Evolutionary conservation across 2,329 filamentous ascomycete genomes (phyloP), one percentile per base, ranked within the genome.

Genomic region (Ophiostoma quercus): DNA sequence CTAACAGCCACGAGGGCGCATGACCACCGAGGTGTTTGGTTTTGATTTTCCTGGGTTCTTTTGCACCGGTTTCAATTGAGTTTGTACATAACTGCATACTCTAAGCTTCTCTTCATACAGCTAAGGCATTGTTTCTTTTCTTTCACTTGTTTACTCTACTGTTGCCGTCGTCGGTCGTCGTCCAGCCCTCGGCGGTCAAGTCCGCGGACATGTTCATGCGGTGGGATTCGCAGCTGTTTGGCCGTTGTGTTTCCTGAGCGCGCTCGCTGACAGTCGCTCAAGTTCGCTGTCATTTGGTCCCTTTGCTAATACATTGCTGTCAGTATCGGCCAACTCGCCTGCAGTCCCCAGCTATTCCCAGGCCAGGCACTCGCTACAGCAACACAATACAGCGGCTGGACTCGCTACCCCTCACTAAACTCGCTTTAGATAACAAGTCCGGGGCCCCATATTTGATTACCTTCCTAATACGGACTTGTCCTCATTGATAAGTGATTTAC

Each of bases 401-500:
- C 43, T 47, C 22, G 62, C 29, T 37, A 39, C 63, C 63, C 63
- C 63, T 66, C 37, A 66, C 14, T 37, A 22, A 37, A 37, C 60
- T 63, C 60, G 32, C 37, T 66, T 39, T 37, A 66, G 62, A 41
- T 37, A 41, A 66, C 62, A 57, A 25, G 51, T 57, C 51, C 51
- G 51, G 51, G 51, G 32, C 29, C 63, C 63, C 63, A 37, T 66
- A 43, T 25, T 66, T 39, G 63, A 66, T 47, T 67, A 29, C 39
- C 25, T 67, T 67, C 65, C 65, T 67, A 47, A 32, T 25, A 47
- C 65, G 41, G 65, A 67, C 39, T 47, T 67, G 65, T 29, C 39
- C 39, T 67, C 25, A 9, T 32, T 63, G 29, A 63, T 37, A 63
- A 19, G 16, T 12, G 25, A 22, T 22, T 25, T 43, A 32, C 3